phyloP scores from a whole-genome alignment of 176 grass and related monocot genomes.

The Secale cereale region DNA sequence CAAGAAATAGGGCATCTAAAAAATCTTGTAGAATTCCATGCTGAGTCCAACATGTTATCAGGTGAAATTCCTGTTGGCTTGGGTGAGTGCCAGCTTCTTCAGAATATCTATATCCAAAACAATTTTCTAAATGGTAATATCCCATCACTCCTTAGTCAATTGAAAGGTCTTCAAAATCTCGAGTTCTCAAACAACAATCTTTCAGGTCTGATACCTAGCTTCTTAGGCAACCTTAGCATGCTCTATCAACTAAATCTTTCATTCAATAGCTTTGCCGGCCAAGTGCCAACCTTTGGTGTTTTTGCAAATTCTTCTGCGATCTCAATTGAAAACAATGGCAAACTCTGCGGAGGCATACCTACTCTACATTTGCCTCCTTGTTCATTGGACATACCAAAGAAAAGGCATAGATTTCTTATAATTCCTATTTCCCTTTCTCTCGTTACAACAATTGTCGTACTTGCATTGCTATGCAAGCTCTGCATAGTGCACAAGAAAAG shows the following conservation, averaged over 20 bases:
- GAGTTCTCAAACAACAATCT: conserved; percentile 32
- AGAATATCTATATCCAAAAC: conserved; percentile 27
- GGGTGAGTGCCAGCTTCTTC: conserved; percentile 39
- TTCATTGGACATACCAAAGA: neutral
- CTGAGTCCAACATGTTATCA: neutral
- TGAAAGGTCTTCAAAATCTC: conserved; percentile 8
- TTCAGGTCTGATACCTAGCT: conserved; percentile 14
- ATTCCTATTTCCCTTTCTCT: neutral
- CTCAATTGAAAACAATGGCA: neutral
- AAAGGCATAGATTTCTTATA: neutral
- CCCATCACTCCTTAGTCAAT: neutral
- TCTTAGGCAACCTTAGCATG: neutral
- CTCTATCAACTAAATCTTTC: conserved; percentile 24
- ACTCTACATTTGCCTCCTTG: conserved; percentile 20
- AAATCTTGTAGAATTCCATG: neutral
- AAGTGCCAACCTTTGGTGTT: conserved; percentile 28
- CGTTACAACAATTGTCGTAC: neutral
- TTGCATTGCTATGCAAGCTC: neutral
- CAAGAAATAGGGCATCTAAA: neutral
- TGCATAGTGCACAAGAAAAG: neutral
- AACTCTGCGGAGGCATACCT: conserved; percentile 30
- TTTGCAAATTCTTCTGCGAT: conserved; percentile 28
- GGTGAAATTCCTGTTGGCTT: conserved; percentile 32
- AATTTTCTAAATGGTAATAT: conserved; percentile 33
- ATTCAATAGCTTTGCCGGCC: conserved; percentile 29